Base-by-base conservation (phyloP, 257 asterid species). In the Fraxinus excelsior region DNA sequence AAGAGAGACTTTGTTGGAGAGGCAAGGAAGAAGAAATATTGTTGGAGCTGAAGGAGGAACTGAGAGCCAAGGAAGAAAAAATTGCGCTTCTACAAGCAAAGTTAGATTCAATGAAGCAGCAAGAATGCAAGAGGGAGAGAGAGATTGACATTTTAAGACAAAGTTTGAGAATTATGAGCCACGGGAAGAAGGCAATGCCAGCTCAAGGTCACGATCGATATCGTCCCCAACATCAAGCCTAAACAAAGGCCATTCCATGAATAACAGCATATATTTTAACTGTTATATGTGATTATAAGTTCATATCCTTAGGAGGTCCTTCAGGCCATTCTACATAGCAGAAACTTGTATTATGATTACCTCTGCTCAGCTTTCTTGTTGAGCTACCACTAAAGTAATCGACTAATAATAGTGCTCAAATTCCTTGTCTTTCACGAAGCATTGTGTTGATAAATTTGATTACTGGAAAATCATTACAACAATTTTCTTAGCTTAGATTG, bases 91-190 rank as follows among this genome's bases (percentile, higher is more conserved):
- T 91, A 49, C 80, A 90, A 79, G 83, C 85, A 34, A 85, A 84
- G 78, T 37, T 95, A 56, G 90, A 79, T 0, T 67, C 89, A 35
- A 79, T 89, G 94, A 91, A 92, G 37, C 76, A 87, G 42, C 87
- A 82, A 83, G 96, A 89, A 66, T 74, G 66, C 79, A 90, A 77
- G 82, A 81, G 91, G 46, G 92, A 90, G 72, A 90, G 96, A 35
- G 98, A 95, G 82, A 72, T 91, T 70, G 98, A 92, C 51, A 94
- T 90, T 40, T 75, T 95, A 37, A 86, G 91, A 37, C 98, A 95
- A 60, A 91, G 99, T 80, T 79, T 92, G 83, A 83, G 89, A 83
- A 95, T 92, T 37, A 84, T 91, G 88, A 86, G 95, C 82, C 90
- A 89, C 81, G 82, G 70, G 35, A 90, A 51, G 84, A 87, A 81